Base-by-base conservation (phyloP, 805 yeast species). In the Candida parachauliodes region DNA sequence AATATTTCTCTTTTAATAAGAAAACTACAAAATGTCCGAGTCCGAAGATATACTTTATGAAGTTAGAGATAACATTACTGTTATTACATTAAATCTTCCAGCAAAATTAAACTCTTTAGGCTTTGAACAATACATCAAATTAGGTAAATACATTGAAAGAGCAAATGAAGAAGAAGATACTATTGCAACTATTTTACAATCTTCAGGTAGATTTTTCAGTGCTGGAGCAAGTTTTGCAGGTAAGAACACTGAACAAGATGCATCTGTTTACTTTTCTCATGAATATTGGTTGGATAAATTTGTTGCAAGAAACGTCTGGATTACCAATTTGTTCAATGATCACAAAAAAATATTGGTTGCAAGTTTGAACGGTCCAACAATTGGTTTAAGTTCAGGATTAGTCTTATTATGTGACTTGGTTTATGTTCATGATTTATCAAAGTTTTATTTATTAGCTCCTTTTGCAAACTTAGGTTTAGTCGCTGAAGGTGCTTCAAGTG, bases 331-430 rank as follows among this genome's bases (percentile, higher is more conserved):
- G 25, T 77, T 85, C 54, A 75, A 77, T 45, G 74, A 78, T 50
- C 96, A 88, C 59, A 60, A 71, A 8, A 88, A 88, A 55, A 68
- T 86, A 7, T 62, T 88, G 25, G 79, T 79, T 19, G 76, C 77
- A 30, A 89, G 88, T 3, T 67, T 88, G 40, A 88, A 88, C 54
- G 96, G 96, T 0, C 95, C 96, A 0, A 94, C 79, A 4, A 74
- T 88, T 41, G 96, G 96, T 0, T 70, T 88, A 42, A 67, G 80
- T 22, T 78, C 89, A 2, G 88, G 88, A 0, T 57, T 88, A 36
- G 80, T 86, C 8, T 75, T 82, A n/a, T 62, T 83, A 37, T 78
- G 84, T 59, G 96, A 88, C 59, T 68, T 88, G 42, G 70, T 88
- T 8, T 87, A 85, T 53, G 81, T 82, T 10, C 74, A 71, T 47